Percentiles rank a stretch among this genome's conserved stretches.
These are phyloP conservation scores for Maudiozyma humilis DNA, from an alignment of 1,139 yeast species.

Conservation along the genomic window DNA sequence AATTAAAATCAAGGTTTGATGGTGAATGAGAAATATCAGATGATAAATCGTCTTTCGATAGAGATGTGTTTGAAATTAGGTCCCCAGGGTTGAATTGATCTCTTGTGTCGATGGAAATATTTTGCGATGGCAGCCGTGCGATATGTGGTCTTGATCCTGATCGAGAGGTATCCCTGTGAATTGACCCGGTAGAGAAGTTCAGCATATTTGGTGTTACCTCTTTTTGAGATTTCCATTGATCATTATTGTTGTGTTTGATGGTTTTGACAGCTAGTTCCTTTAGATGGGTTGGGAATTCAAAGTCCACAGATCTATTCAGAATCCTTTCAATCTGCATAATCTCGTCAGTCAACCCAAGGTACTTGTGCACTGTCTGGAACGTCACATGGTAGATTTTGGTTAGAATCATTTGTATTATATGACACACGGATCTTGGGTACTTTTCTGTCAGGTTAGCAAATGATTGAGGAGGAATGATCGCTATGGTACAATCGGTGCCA, in stretches of 20 bases:
- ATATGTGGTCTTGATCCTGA: background rate
- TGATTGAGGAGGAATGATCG: conserved; percentile 82
- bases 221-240: background rate
- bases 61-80: conserved; percentile 70
- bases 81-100: conserved; percentile 73
- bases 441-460: conserved; percentile 64
- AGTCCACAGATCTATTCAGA: conserved; percentile 45
- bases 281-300: conserved; percentile 53
- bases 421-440: conserved; percentile 86
- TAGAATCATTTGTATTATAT: conserved; percentile 85
- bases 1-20: background rate
- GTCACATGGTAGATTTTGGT: conserved; percentile 85
- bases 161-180: background rate
- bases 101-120: conserved; percentile 56
- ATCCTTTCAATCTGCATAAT: conserved; percentile 67
- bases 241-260: conserved; percentile 17
- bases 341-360: conserved; percentile 77
- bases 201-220: background rate
- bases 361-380: conserved; percentile 79
- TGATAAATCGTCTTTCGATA: conserved; percentile 38
- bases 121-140: conserved; percentile 41
- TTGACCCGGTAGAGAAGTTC: background rate
- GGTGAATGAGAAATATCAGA: conserved; percentile 1
- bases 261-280: conserved; percentile 48
- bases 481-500: conserved; percentile 61